phyloP scores from a whole-genome alignment of 2,329 filamentous ascomycete species.

The Cytospora chrysosperma region DNA sequence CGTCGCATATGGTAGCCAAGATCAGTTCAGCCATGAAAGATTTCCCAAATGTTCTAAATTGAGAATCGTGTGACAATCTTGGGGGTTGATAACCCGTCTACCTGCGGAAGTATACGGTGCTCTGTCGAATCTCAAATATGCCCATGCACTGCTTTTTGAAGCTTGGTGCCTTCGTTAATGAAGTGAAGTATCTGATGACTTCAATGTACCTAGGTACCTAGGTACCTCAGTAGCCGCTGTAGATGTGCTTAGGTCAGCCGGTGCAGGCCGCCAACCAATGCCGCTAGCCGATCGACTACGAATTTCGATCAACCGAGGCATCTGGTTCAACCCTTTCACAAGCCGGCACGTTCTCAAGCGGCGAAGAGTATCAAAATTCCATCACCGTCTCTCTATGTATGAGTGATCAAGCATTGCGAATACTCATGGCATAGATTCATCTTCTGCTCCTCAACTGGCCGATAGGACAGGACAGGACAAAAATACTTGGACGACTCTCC shows the following conservation, averaged over 20 bases:
- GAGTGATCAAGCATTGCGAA: neutral
- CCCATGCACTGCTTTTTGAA: neutral
- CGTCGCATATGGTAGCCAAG: neutral
- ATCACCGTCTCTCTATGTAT: neutral
- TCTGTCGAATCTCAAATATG: neutral
- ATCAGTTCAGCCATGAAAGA: neutral
- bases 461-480: constrained; percentile 5
- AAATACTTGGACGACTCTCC: neutral
- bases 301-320: constrained; percentile 12
- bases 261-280: neutral
- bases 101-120: neutral
- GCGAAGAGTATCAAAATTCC: neutral
- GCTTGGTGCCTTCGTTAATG: too few species aligned
- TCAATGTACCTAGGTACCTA: neutral
- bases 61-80: neutral
- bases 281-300: neutral
- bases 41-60: neutral
- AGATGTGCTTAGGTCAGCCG: neutral
- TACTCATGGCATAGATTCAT: neutral
- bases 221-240: neutral
- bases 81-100: neutral
- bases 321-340: constrained; percentile 10
- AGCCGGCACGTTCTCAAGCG: constrained; percentile 6
- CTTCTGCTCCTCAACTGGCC: constrained; percentile 2
- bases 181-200: too few species aligned